phyloP scores from a whole-genome alignment of 768 basidiomycete species.

The Boletus bicolor region DNA sequence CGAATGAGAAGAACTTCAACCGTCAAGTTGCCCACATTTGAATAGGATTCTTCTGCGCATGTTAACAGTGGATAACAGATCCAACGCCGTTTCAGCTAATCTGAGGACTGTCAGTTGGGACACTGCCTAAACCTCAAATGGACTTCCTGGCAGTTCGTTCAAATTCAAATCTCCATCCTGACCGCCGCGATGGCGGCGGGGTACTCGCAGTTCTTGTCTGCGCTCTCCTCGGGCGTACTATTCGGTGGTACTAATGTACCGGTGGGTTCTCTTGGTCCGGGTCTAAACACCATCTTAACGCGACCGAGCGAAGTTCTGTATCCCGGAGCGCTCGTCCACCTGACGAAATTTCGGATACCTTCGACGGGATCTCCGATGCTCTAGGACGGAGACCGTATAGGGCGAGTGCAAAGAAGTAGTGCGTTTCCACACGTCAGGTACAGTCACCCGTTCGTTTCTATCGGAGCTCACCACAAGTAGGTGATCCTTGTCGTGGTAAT shows the following conservation, averaged over 20 bases:
- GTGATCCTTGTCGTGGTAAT: neutral
- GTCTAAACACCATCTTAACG: conserved; percentile 5
- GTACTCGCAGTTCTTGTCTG: conserved; percentile 12
- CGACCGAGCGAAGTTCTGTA: conserved; percentile 3
- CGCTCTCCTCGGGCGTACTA: conserved; percentile 19
- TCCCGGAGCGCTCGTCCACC: conserved; percentile 6
- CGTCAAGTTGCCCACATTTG: neutral
- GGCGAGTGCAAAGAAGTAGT: conserved; percentile 4
- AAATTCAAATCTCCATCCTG: conserved; percentile 22
- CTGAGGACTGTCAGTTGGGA: conserved; percentile 1
- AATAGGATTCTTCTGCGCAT: neutral
- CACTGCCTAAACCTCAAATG: neutral
- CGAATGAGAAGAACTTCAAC: neutral
- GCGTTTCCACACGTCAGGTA: neutral
- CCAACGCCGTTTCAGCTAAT: conserved; percentile 17
- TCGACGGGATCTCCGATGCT: conserved; percentile 12
- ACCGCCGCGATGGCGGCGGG: conserved; percentile 29
- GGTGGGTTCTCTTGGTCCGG: conserved; percentile 3
- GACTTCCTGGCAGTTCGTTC: conserved; percentile 2
- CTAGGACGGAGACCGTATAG: conserved; percentile 8
- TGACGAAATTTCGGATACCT: conserved; percentile 2
- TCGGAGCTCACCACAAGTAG: conserved; percentile 1
- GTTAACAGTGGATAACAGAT: conserved; percentile 8
- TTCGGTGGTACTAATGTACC: conserved; percentile 19
- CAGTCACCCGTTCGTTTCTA: neutral